These are phyloP conservation scores for Pterocarpus santalinus DNA, from an alignment of 306 rosid species.

Conservation along the genomic window DNA sequence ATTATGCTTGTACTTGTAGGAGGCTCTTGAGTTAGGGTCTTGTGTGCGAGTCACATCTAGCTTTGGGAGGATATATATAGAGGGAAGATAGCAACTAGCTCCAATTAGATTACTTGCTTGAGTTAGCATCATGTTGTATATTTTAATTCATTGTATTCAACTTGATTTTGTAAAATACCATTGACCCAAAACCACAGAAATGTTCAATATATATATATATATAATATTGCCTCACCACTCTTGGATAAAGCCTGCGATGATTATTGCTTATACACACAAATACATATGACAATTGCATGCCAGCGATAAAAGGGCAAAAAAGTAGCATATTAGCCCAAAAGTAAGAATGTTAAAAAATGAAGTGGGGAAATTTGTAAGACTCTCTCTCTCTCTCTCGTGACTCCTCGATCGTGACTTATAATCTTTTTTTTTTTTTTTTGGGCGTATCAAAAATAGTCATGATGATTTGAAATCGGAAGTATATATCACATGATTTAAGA, in stretches of 20 bases:
- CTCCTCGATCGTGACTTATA: no score
- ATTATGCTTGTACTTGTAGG: no score
- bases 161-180: not conserved
- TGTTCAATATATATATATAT: slow-evolving; percentile 23
- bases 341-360: not conserved
- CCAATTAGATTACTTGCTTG: no score
- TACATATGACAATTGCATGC: not conserved
- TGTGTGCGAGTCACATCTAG: not conserved
- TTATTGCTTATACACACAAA: no score
- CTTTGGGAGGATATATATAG: slow-evolving; percentile 1
- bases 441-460: no score
- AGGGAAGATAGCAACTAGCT: no score
- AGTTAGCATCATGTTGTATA: not conserved
- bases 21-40: not conserved
- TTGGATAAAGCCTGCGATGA: no score
- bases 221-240: not conserved
- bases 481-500: no score
- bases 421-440: no score
- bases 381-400: not conserved
- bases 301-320: not conserved
- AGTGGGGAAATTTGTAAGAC: not conserved
- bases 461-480: no score
- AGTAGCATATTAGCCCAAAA: not conserved
- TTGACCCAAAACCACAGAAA: slow-evolving; percentile 18
- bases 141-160: not conserved